Evolutionary conservation across 192 early-diverging fungal species (phyloP).

Genomic region (Coemansia sp.): DNA sequence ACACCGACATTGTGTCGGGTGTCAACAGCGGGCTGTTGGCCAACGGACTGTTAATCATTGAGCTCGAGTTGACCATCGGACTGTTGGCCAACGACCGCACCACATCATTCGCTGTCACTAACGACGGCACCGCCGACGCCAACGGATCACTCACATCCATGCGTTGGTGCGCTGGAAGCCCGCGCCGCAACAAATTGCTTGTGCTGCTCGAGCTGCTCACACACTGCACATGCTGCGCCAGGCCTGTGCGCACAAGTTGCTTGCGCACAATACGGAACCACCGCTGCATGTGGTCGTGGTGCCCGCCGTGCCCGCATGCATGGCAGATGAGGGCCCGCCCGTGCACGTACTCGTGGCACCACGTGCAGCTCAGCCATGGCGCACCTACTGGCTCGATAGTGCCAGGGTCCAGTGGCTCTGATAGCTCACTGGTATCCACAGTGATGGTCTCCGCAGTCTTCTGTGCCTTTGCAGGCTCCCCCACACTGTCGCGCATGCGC

Average conservation of each 20-base stretch:
- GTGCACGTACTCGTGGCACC: slow-evolving; percentile 55
- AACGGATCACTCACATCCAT: neutral
- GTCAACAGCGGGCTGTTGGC: no score
- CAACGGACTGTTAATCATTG: neutral
- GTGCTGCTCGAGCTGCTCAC: slow-evolving; percentile 30
- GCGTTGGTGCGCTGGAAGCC: neutral
- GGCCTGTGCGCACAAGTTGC: slow-evolving; percentile 30
- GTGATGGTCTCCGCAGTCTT: neutral
- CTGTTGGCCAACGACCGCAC: slow-evolving; percentile 1
- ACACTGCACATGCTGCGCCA: slow-evolving; percentile 13
- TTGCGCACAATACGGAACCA: slow-evolving; percentile 44
- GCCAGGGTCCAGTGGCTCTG: neutral
- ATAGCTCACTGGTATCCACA: neutral
- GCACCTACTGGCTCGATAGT: slow-evolving; percentile 11
- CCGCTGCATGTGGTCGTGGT: slow-evolving; percentile 50
- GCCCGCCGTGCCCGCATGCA: slow-evolving; percentile 52
- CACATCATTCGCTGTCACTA: slow-evolving; percentile 5
- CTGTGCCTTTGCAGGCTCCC: neutral
- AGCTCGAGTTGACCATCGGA: neutral
- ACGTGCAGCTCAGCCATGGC: slow-evolving; percentile 45
- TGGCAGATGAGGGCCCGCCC: slow-evolving; percentile 53
- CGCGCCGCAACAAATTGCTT: slow-evolving; percentile 22
- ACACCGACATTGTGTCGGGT: neutral
- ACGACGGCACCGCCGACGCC: slow-evolving; percentile 9
- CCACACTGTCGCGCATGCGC: neutral